These are phyloP conservation scores for Acanthamoeba sp. DNA, from an alignment of 208 protist species.

Conservation along the genomic window DNA sequence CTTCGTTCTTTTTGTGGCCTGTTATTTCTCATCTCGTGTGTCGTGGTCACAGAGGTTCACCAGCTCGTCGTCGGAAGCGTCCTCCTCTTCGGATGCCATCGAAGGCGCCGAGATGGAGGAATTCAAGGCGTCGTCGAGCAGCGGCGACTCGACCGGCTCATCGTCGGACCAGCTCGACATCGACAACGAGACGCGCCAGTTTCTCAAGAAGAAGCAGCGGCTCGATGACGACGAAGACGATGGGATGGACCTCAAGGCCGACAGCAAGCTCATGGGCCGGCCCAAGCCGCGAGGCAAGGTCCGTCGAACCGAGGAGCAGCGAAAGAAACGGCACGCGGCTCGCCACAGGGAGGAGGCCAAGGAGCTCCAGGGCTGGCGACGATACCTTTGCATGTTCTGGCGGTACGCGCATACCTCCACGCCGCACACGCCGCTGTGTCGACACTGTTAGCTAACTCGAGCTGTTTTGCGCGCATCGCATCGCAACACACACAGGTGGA, in stretches of 20 bases:
- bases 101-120: slow-evolving; percentile 30
- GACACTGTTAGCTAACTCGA: neutral
- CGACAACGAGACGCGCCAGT: neutral
- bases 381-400: neutral
- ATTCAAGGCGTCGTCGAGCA: neutral
- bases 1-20: neutral
- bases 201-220: neutral
- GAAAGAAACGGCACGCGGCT: slow-evolving; percentile 15
- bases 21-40: neutral
- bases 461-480: neutral
- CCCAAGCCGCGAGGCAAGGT: slow-evolving; percentile 35
- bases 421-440: neutral
- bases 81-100: neutral
- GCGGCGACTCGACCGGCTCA: neutral
- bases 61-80: neutral
- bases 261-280: neutral
- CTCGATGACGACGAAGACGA: neutral
- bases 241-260: neutral
- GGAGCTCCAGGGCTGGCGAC: neutral
- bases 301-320: slow-evolving; percentile 8
- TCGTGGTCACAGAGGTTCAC: neutral
- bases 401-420: neutral
- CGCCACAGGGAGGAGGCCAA: neutral
- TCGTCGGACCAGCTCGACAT: neutral
- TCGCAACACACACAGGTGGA: neutral